A percentile compares a stretch with the other conserved stretches of the same genome.
These are phyloP conservation scores for Diutina pseudorugosa DNA, from an alignment of 1,139 yeast species.

Conservation along the genomic window DNA sequence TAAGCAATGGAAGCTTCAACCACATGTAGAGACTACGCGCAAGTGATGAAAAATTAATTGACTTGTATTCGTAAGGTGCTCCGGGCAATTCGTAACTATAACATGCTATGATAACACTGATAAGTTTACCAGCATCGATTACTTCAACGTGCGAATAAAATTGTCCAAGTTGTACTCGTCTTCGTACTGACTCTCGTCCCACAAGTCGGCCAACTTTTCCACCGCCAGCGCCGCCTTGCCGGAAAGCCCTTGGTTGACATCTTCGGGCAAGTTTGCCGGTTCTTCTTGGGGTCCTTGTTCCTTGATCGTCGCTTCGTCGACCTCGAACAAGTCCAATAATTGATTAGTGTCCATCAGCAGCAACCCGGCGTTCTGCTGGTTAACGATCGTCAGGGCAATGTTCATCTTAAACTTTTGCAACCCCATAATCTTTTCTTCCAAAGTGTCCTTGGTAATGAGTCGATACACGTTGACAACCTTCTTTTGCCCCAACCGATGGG, in stretches of 20 bases:
- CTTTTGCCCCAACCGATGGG: conserved; percentile 95
- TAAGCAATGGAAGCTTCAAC: neutral
- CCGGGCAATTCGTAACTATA: neutral
- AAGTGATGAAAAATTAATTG: no score
- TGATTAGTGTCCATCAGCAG: conserved; percentile 96
- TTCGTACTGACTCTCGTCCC: conserved; percentile 95
- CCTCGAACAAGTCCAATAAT: conserved; percentile 78
- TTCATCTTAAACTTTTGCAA: conserved; percentile 94
- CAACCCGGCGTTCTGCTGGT: conserved; percentile 91
- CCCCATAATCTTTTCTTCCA: conserved; percentile 98
- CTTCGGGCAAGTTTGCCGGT: conserved; percentile 27
- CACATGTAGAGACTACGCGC: neutral
- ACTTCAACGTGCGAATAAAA: conserved; percentile 67
- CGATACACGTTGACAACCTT: conserved; percentile 94
- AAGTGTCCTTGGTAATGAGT: conserved; percentile 79
- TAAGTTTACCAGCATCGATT: conserved; percentile 3
- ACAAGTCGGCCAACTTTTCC: conserved; percentile 83
- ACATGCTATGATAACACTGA: neutral
- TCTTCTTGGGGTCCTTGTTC: conserved; percentile 18
- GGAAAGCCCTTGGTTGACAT: conserved; percentile 47
- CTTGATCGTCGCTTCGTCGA: conserved; percentile 43
- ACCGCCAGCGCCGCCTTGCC: conserved; percentile 50
- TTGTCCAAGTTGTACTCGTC: conserved; percentile 92
- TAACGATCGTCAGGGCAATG: conserved; percentile 90
- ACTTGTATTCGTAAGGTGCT: neutral